These are phyloP conservation scores for Incumbomyces delicatus DNA, from an alignment of 2,329 filamentous ascomycete genomes.

Conservation along the genomic window DNA sequence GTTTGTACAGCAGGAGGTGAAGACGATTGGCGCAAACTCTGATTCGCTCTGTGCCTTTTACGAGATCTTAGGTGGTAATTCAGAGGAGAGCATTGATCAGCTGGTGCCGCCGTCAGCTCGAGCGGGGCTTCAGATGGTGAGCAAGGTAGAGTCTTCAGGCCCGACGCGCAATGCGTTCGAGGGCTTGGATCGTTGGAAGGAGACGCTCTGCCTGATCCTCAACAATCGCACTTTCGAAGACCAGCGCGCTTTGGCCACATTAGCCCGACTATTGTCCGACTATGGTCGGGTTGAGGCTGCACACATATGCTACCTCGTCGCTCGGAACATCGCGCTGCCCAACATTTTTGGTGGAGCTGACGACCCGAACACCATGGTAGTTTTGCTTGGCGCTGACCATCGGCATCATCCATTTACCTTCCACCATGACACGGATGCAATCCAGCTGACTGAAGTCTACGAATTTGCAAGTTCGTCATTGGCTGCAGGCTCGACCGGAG, in stretches of 20 bases:
- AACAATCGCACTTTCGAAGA: conserved; percentile 82
- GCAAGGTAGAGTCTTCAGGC: conserved; percentile 54
- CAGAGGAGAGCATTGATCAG: conserved; percentile 90
- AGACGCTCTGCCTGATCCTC: conserved; percentile 75
- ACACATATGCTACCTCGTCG: conserved; percentile 89
- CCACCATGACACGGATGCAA: conserved; percentile 68
- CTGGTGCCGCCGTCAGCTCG: conserved; percentile 87
- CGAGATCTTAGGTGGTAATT: conserved; percentile 85
- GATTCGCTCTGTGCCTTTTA: conserved; percentile 87
- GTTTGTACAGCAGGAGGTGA: conserved; percentile 91
- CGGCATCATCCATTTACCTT: conserved; percentile 60
- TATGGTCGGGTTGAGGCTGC: conserved; percentile 88
- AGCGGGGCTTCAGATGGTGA: conserved; percentile 83
- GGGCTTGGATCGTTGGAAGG: conserved; percentile 86
- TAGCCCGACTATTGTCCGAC: conserved; percentile 71
- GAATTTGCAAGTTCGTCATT: conserved; percentile 77
- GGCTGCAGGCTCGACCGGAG: conserved; percentile 38
- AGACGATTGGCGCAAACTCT: conserved; percentile 65
- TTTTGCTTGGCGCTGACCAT: conserved; percentile 79
- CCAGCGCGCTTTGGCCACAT: conserved; percentile 61
- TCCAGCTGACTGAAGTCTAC: conserved; percentile 93
- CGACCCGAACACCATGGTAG: conserved; percentile 67
- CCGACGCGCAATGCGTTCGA: conserved; percentile 64
- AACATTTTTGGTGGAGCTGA: conserved; percentile 73
- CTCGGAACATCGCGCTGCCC: conserved; percentile 43